A percentile compares a stretch with the other conserved stretches of the same genome.
These are phyloP conservation scores for Ottelia alismoides DNA, from an alignment of 106 monocot species.

Conservation along the genomic window DNA sequence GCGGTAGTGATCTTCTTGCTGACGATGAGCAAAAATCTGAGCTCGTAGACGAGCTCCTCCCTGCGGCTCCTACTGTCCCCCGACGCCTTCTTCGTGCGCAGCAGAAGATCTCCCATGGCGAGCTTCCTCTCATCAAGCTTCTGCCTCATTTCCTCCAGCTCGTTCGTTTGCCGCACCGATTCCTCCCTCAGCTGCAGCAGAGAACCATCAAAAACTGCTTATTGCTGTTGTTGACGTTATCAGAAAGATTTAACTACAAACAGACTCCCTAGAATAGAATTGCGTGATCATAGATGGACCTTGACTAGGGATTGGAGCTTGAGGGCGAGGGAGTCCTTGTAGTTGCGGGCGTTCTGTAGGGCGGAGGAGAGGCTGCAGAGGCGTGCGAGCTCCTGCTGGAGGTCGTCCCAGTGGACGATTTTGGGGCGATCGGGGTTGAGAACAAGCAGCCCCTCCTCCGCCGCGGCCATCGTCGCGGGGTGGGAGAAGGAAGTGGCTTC, in stretches of 20 bases:
- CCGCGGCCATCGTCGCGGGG: too few relatives aligned
- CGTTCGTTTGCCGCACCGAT: constrained; percentile 44
- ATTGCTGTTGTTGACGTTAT: too few relatives aligned
- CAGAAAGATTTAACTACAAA: too few relatives aligned
- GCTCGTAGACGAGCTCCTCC: constrained; percentile 46
- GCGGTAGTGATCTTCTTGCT: constrained; percentile 51
- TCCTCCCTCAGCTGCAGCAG: constrained; percentile 41
- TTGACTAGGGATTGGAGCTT: constrained; percentile 35
- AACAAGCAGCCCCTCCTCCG: constrained; percentile 4
- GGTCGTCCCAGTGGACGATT: constrained; percentile 72
- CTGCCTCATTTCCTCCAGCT: constrained; percentile 64
- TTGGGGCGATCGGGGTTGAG: constrained; percentile 28
- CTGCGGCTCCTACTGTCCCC: constrained; percentile 30
- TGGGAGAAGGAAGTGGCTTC: too few relatives aligned
- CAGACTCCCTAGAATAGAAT: too few relatives aligned
- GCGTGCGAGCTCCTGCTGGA: constrained; percentile 81
- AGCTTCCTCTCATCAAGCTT: constrained; percentile 42
- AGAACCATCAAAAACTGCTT: not conserved
- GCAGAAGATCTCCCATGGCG: constrained; percentile 23
- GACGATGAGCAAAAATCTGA: constrained; percentile 48
- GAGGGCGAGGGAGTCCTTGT: constrained; percentile 42
- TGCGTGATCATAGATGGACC: constrained; percentile 31
- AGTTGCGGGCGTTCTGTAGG: constrained; percentile 38
- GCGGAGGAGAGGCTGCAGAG: constrained; percentile 70
- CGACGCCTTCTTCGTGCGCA: constrained; percentile 31